Base-by-base conservation (phyloP, 2,329 filamentous ascomycete species). In the Arthrobotrys iridis region DNA sequence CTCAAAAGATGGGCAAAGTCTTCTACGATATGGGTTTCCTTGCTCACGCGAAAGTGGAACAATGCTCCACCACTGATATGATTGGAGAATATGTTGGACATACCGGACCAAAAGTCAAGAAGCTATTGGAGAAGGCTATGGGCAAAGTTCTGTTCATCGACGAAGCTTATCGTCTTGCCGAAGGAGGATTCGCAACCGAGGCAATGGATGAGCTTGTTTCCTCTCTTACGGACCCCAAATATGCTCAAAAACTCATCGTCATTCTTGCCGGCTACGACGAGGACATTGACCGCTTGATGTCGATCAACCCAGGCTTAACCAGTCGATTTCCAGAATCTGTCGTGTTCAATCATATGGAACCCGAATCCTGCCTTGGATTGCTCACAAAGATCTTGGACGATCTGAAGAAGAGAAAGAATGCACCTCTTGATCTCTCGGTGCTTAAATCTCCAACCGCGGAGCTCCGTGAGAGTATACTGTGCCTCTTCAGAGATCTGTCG, bases 321-420 rank as follows among this genome's bases (percentile, higher is more conserved):
- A 89, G 87, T 41, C 86, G 89, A 0, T 92, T 92, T 78, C 87
- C 88, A 0, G 88, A 90, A 37, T 83, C 84, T 0, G 79, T 92
- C 0, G 81, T 85, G 20, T 92, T 92, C 79, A 79, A 82, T 0
- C 78, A 82, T 1, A 79, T 89, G 10, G 77, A 78, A 0, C 80
- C 85, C 0, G 64, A 79, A 0, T 80, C 85, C 2, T 88, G 87
- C 67, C 77, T 86, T 4, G 59, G 79, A 0, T 80, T 87, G 0
- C 78, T 91, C 43, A 63, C 41, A 0, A 78, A 77, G 1, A 73
- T 81, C 0, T 63, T 77, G 4, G 73, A 77, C n/a, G 76, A 64
- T 1, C 22, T 79, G 15, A 48, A 73, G 24, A 79, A 81, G 22
- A 77, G 84, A 0, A 80, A 82, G 26, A 58, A 81, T 1, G 76